Conservation (phyloP, 768 basidiomycete species). For the Jaapia argillacea region DNA sequence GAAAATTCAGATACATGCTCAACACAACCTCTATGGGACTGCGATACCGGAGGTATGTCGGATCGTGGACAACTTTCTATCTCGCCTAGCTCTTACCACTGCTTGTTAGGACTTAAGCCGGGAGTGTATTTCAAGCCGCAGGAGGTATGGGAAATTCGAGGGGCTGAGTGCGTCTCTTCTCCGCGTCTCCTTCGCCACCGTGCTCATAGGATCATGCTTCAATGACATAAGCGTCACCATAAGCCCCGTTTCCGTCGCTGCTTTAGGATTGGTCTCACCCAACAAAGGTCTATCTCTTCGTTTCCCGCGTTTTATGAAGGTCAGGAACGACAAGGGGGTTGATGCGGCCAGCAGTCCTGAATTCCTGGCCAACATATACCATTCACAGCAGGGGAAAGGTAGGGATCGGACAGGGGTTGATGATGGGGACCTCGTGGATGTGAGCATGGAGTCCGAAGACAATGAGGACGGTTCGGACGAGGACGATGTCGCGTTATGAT, state of each 20-base stretch:
- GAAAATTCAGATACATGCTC: conserved; percentile 47
- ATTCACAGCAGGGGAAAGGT: conserved; percentile 42
- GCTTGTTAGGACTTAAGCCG: conserved; percentile 43
- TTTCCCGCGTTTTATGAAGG: conserved; percentile 77
- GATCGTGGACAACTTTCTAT: conserved; percentile 1
- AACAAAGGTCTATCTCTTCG: conserved; percentile 69
- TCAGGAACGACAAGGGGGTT: conserved; percentile 63
- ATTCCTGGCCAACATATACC: conserved; percentile 63
- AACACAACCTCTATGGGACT: conserved; percentile 42
- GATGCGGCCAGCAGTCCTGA: conserved; percentile 65
- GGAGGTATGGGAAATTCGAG: conserved; percentile 86
- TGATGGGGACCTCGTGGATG: conserved; percentile 54
- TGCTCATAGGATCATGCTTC: not conserved
- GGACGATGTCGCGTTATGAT: too few relatives aligned
- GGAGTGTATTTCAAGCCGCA: conserved; percentile 61
- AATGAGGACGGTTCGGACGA: conserved; percentile 23
- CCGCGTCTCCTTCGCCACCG: not conserved
- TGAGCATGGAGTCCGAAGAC: conserved; percentile 23
- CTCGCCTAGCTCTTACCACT: conserved; percentile 1
- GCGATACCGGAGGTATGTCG: conserved; percentile 49
- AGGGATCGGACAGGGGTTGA: conserved; percentile 30
- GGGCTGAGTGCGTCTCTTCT: conserved; percentile 47
- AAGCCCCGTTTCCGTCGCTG: conserved; percentile 80
- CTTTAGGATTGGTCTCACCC: conserved; percentile 46
- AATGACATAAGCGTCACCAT: conserved; percentile 50